Evolutionary conservation across 1,284 basidiomycete genomes (phyloP).

Genomic region (Ganoderma sp.): DNA sequence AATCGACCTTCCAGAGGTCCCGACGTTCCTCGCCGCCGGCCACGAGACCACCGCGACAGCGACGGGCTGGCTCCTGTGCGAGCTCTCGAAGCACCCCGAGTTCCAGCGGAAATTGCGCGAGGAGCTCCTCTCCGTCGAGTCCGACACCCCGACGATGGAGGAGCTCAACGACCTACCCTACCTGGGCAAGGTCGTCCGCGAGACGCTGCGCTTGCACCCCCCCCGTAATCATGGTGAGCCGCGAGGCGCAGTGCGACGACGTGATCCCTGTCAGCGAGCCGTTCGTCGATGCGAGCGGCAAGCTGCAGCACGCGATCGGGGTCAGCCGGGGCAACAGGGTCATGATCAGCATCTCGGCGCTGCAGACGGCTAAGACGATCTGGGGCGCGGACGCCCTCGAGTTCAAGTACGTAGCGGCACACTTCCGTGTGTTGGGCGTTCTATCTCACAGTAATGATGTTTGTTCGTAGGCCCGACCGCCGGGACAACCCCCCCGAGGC

Average conservation of each 20-base stretch:
- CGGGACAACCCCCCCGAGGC: conserved; percentile 58
- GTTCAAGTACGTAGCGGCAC: conserved; percentile 48
- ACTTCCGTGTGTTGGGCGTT: no score
- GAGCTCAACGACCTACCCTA: conserved; percentile 64
- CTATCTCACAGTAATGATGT: neutral
- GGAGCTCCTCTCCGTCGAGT: conserved; percentile 58
- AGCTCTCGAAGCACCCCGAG: conserved; percentile 58
- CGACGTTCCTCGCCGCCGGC: conserved; percentile 26
- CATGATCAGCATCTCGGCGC: conserved; percentile 51
- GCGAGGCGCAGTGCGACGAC: conserved; percentile 59
- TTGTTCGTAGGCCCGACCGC: conserved; percentile 55
- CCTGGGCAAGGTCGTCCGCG: conserved; percentile 70
- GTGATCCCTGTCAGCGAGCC: conserved; percentile 45
- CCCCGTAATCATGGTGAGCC: conserved; percentile 61
- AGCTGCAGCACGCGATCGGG: conserved; percentile 35
- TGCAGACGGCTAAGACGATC: conserved; percentile 53
- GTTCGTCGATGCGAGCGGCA: conserved; percentile 39
- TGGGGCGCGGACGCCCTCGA: conserved; percentile 63
- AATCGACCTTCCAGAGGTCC: conserved; percentile 8
- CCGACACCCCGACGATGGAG: conserved; percentile 55
- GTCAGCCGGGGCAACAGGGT: conserved; percentile 54
- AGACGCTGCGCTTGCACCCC: conserved; percentile 68
- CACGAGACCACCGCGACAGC: conserved; percentile 65
- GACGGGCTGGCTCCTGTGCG: conserved; percentile 67
- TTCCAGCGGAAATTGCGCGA: conserved; percentile 71